phyloP scores from a whole-genome alignment of 139 green algal genomes.

The Spirogloea muscicola region DNA sequence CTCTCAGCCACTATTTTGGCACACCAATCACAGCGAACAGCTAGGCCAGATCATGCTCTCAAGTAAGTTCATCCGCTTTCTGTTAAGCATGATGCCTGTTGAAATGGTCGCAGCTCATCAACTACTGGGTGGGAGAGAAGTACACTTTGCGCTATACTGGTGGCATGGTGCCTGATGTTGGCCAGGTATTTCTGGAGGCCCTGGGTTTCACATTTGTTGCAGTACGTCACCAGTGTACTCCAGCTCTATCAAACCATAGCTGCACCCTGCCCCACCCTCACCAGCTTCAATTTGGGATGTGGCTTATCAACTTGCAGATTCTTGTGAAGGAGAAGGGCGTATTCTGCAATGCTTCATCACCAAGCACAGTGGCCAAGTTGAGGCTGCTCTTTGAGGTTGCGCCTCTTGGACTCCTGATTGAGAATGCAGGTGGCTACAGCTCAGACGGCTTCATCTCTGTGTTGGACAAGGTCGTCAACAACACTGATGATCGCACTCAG shows the following conservation, averaged over 20 bases:
- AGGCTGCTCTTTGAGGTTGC: constrained; percentile 59
- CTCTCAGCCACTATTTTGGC: too few species aligned
- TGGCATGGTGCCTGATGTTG: constrained; percentile 60
- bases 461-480: constrained; percentile 52
- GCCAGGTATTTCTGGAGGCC: too few species aligned
- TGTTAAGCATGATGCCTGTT: too few species aligned
- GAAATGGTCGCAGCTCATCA: constrained; percentile 49
- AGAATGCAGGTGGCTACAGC: constrained; percentile 57
- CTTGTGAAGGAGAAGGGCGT: constrained; percentile 58
- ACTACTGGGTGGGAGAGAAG: constrained; percentile 58
- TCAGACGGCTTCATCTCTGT: constrained; percentile 54
- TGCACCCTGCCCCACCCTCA: too few species aligned
- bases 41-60: too few species aligned
- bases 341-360: constrained; percentile 57
- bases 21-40: too few species aligned
- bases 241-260: too few species aligned
- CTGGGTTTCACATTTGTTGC: too few species aligned
- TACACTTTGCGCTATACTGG: constrained; percentile 63
- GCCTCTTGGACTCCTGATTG: constrained; percentile 56
- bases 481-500: constrained; percentile 53
- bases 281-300: neutral
- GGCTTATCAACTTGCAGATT: constrained; percentile 44
- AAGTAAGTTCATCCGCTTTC: too few species aligned
- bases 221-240: too few species aligned
- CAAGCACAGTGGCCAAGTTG: constrained; percentile 58